A percentile compares a stretch with the other conserved stretches of the same genome.
Conservation (phyloP, 768 basidiomycete genomes). For the Lyophyllum shimeji region DNA sequence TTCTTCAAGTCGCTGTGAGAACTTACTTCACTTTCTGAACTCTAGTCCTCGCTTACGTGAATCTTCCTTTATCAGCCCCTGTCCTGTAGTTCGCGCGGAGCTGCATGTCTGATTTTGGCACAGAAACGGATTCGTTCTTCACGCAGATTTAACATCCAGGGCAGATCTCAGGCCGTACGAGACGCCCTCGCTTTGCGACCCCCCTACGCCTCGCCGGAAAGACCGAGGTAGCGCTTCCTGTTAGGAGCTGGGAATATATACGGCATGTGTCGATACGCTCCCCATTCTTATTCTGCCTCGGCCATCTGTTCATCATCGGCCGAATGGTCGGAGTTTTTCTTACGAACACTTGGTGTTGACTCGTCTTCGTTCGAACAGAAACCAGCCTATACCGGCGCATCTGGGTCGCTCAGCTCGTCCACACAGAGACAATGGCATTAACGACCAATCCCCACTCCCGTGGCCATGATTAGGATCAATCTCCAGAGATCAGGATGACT, state of each 20-base stretch:
- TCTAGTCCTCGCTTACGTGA: not conserved
- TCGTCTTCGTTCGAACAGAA: not conserved
- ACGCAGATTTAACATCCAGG: constrained; percentile 4
- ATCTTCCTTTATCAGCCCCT: not conserved
- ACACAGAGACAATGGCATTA: constrained; percentile 12
- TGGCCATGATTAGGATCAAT: not conserved
- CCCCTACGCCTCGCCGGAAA: constrained; percentile 8
- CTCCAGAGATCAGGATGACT: constrained; percentile 9
- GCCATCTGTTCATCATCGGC: not conserved
- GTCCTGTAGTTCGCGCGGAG: not conserved
- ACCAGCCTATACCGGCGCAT: constrained; percentile 1
- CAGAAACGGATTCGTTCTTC: not conserved
- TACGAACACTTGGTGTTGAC: not conserved
- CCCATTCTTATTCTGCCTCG: constrained; percentile 1
- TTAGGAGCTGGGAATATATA: constrained; percentile 12
- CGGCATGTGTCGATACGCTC: not conserved
- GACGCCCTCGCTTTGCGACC: constrained; percentile 2
- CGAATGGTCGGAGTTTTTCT: not conserved
- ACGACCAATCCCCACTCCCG: not conserved
- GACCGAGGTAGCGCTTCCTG: constrained; percentile 12
- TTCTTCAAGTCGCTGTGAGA: constrained; percentile 10
- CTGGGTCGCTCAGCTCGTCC: constrained; percentile 6
- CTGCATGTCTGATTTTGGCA: not conserved
- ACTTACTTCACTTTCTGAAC: not conserved
- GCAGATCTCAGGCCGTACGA: constrained; percentile 5